Evolutionary conservation across 129 eudicot genomes (phyloP), one percentile per base, ranked within the genome.

Genomic region (Centaurea solstitialis): DNA sequence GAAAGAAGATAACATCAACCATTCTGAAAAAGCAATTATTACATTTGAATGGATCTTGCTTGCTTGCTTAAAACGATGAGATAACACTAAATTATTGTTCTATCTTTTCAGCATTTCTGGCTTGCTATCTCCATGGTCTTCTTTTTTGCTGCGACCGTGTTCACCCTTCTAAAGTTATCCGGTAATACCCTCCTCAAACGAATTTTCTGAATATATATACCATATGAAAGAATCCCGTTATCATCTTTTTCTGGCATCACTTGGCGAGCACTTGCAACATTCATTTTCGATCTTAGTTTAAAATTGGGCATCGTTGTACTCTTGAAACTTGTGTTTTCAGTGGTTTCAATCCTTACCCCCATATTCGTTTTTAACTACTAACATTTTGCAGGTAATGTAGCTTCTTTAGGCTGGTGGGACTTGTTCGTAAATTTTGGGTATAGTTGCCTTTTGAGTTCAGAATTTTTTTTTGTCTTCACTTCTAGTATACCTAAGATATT

Each of bases 401-500:
- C 83, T 47, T 91, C 95, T 70, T 88, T 92, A 71, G 95, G 97
- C 78, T 94, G 98, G 98, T 94, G 97, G 98, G 98, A 94, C 83
- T 83, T 94, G 75, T 92, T 94, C 82, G 89, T 92, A 72, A 94
- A 88, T 84, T 94, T 87, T 69, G 97, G 97, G 98, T 94, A 92
- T 80, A 57, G 30, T 26, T 30, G 35, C 47, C 64, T 47, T 77
- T 35, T 69, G 8, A 7, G n/a, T 9, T 70, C 38, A 0, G 35
- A 37, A 53, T 75, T 66, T 15, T 23, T 8, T 62, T 23, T 17
- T 33, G 18, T 20, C 35, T 30, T 30, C 35, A 3, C 35, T 70
- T 78, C 33, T 64, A 20, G 11, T 12, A 68, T 11, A 20, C 71
- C 20, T 78, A 28, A 47, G 38, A 13, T 45, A n/a, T 43, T 64